A percentile compares a stretch with the other conserved stretches of the same genome.
phyloP scores from a whole-genome alignment of 768 basidiomycete species.

The Suillus spraguei region DNA sequence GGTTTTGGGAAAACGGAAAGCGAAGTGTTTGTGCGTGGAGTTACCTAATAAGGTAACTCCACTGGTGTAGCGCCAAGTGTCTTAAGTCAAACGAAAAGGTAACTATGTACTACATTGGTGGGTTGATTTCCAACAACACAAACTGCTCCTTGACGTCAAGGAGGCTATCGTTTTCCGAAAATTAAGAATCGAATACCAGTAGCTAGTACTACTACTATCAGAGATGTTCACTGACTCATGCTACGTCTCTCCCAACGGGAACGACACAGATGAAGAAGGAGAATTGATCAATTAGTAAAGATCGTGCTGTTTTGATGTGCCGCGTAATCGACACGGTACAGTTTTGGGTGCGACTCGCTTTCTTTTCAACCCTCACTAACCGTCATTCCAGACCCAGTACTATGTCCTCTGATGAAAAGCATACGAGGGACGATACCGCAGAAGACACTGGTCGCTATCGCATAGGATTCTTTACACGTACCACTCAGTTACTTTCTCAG shows the following conservation, averaged over 20 bases:
- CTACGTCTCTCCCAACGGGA: not conserved
- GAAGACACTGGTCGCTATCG: not conserved
- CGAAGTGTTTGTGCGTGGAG: too few species aligned
- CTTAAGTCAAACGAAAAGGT: too few species aligned
- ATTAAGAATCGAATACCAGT: too few species aligned
- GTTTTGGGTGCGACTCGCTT: not conserved
- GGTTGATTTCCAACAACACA: too few species aligned
- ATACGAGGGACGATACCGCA: conserved; percentile 25
- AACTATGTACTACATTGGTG: too few species aligned
- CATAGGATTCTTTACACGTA: not conserved
- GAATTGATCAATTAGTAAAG: not conserved
- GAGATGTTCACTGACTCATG: too few species aligned
- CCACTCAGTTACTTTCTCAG: not conserved
- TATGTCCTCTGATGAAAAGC: not conserved
- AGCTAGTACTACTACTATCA: too few species aligned
- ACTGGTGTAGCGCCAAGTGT: too few species aligned
- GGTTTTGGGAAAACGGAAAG: too few species aligned
- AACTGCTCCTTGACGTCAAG: not conserved
- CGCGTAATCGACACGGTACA: not conserved
- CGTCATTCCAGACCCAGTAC: not conserved
- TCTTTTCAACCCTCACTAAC: too few species aligned
- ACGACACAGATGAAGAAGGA: not conserved
- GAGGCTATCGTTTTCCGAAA: too few species aligned
- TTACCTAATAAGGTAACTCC: too few species aligned
- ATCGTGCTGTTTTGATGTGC: not conserved